Conservation (phyloP, 179 eudicot species). For the Kewa caespitosa region DNA sequence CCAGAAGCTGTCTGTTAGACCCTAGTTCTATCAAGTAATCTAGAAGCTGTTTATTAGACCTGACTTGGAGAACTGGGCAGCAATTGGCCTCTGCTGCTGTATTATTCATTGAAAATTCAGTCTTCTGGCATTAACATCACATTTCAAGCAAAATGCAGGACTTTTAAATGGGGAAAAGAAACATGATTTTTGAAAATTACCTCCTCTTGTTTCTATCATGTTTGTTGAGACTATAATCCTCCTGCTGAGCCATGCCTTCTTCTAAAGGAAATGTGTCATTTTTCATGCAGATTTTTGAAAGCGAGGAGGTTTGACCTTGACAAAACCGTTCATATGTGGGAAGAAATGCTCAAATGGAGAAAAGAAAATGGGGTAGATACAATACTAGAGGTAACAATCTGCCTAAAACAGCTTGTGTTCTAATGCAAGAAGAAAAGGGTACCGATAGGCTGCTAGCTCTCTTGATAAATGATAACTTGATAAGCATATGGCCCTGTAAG, state of each 20-base stretch:
- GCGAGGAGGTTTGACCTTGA: conserved; percentile 94
- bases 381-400: conserved; percentile 61
- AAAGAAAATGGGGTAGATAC: conserved; percentile 77
- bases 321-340: conserved; percentile 84
- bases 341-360: conserved; percentile 98
- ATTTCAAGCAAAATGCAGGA: not conserved
- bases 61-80: not conserved
- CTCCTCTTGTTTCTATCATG: conserved; percentile 2
- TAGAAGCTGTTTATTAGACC: not conserved
- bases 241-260: conserved; percentile 8
- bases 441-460: not conserved
- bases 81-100: not conserved
- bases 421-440: not conserved
- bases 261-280: conserved; percentile 16
- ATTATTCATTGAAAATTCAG: not conserved
- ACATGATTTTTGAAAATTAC: not conserved
- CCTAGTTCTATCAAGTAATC: not conserved
- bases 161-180: not conserved
- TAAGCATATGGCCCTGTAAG: not conserved
- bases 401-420: conserved; percentile 9
- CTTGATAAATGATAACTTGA: not conserved
- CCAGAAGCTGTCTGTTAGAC: not conserved
- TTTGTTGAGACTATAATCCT: conserved; percentile 7
- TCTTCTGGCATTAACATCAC: not conserved
- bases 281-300: conserved; percentile 76